Evolutionary conservation across 495 filamentous ascomycete genomes (phyloP).

Genomic region (Neurospora tetrasperma): DNA sequence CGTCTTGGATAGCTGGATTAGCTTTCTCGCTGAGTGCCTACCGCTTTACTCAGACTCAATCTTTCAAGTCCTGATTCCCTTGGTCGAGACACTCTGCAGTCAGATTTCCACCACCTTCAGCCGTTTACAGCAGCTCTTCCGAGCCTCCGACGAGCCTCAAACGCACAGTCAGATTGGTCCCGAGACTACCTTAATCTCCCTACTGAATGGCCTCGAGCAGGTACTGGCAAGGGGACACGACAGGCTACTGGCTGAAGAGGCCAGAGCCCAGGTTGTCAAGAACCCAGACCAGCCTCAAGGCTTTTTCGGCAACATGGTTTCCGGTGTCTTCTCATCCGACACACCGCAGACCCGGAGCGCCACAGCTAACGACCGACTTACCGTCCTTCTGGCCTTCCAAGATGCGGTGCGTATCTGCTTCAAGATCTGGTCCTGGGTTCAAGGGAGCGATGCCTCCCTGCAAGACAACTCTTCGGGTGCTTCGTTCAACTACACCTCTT

Average conservation of each 20-base stretch:
- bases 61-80: constrained; percentile 79
- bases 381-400: constrained; percentile 91
- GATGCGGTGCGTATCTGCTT: constrained; percentile 89
- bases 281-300: constrained; percentile 78
- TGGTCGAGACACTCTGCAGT: constrained; percentile 79
- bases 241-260: constrained; percentile 64
- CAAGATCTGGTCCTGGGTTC: constrained; percentile 89
- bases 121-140: constrained; percentile 49
- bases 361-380: constrained; percentile 86
- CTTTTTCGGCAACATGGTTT: constrained; percentile 96
- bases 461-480: constrained; percentile 63
- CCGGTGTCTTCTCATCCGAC: constrained; percentile 79
- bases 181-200: constrained; percentile 60
- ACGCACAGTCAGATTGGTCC: constrained; percentile 32
- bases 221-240: constrained; percentile 84
- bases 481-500: constrained; percentile 80
- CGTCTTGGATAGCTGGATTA: constrained; percentile 83
- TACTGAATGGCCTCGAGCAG: constrained; percentile 84
- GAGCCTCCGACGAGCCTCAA: constrained; percentile 21
- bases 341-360: constrained; percentile 60
- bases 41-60: constrained; percentile 72
- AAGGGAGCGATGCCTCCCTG: constrained; percentile 41
- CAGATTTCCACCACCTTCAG: constrained; percentile 63
- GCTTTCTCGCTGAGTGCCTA: constrained; percentile 73
- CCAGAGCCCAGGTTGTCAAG: constrained; percentile 54